A percentile compares a stretch with the other conserved stretches of the same genome.
Conservation (phyloP, 1,284 basidiomycete genomes). For the Puccinia novopanici region DNA sequence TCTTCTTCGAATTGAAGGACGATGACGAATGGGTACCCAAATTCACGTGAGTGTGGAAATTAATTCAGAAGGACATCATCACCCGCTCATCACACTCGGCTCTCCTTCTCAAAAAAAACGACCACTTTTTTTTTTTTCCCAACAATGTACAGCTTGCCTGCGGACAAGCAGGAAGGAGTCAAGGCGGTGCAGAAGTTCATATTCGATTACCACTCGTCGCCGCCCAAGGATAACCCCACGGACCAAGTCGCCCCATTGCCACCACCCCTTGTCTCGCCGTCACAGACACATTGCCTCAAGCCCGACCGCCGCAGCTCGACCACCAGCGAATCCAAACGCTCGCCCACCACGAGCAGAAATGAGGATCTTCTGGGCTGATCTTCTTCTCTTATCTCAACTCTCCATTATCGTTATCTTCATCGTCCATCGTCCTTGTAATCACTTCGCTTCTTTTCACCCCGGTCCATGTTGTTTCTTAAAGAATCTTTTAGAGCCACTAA, state of each 20-base stretch:
- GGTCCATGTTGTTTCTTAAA: too few relatives aligned
- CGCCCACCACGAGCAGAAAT: too few relatives aligned
- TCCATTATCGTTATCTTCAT: too few relatives aligned
- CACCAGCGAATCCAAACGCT: not conserved
- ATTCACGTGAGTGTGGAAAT: conserved; percentile 63
- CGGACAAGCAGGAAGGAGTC: conserved; percentile 27
- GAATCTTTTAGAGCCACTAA: too few relatives aligned
- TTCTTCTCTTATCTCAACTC: not conserved
- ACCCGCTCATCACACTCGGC: too few relatives aligned
- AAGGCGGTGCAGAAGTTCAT: conserved; percentile 32
- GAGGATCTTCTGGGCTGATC: not conserved
- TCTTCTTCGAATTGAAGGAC: conserved; percentile 74
- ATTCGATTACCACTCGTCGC: conserved; percentile 20
- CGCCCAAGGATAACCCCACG: not conserved
- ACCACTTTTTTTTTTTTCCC: not conserved
- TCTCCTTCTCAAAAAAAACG: not conserved
- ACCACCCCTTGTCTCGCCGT: conserved; percentile 4
- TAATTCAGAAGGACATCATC: too few relatives aligned
- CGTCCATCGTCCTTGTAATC: too few relatives aligned
- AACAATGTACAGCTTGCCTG: conserved; percentile 26
- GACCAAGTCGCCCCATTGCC: not conserved
- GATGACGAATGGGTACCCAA: conserved; percentile 79
- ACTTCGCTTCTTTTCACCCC: too few relatives aligned
- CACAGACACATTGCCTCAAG: not conserved
- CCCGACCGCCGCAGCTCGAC: not conserved